These are phyloP conservation scores for Aegilops longissima DNA, from an alignment of 176 grass and related monocot species.

Conservation along the genomic window DNA sequence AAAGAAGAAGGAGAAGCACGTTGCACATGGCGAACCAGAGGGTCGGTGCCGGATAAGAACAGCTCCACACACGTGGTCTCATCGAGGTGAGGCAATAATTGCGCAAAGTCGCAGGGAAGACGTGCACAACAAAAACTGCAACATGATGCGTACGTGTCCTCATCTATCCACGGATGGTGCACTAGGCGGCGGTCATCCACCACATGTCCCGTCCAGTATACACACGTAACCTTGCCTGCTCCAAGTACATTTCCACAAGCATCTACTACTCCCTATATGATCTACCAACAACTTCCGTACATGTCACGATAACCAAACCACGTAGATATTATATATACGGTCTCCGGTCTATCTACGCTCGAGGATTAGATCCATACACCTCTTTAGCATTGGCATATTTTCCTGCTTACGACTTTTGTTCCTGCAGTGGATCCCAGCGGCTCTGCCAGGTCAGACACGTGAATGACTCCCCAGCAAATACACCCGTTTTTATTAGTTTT, in stretches of 20 bases:
- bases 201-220: not conserved
- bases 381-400: too few relatives aligned
- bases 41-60: constrained; percentile 6
- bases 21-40: not conserved
- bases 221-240: not conserved
- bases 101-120: not conserved
- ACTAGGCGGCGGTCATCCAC: not conserved
- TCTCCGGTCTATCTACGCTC: too few relatives aligned
- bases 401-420: too few relatives aligned
- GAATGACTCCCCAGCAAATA: too few relatives aligned
- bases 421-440: too few relatives aligned
- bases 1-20: not conserved
- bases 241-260: constrained; percentile 1
- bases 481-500: too few relatives aligned
- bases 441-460: too few relatives aligned
- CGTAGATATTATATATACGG: too few relatives aligned
- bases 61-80: not conserved
- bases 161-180: not conserved
- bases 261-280: not conserved
- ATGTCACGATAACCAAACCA: not conserved
- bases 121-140: not conserved
- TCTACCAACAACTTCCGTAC: not conserved
- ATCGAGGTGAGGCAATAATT: not conserved
- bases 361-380: too few relatives aligned
- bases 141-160: not conserved